Percentiles rank a stretch among this genome's conserved stretches.
These are phyloP conservation scores for Diutina mesorugosa DNA, from an alignment of 1,139 yeast species.

Conservation along the genomic window DNA sequence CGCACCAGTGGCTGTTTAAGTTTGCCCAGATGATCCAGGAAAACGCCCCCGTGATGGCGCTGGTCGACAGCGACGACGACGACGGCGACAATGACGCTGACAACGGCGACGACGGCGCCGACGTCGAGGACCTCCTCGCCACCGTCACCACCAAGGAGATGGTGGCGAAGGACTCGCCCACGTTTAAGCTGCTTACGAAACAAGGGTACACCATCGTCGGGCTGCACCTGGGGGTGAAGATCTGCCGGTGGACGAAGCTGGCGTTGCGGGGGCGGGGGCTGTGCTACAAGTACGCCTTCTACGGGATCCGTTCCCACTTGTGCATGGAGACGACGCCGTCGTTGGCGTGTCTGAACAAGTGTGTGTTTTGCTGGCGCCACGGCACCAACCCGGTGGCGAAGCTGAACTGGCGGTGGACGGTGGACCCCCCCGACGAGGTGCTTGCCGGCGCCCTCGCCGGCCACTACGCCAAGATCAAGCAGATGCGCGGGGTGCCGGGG, in stretches of 20 bases:
- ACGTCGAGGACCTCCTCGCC: constrained; percentile 25
- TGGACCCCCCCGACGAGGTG: constrained; percentile 77
- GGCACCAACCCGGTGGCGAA: constrained; percentile 97
- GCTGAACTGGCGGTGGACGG: constrained; percentile 88
- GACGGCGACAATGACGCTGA: constrained; percentile 14
- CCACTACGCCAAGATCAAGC: constrained; percentile 84
- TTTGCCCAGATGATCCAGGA: constrained; percentile 39
- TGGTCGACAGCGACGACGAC: constrained; percentile 36
- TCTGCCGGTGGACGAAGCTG: constrained; percentile 93
- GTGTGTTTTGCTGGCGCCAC: constrained; percentile 97
- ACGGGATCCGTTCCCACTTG: constrained; percentile 79
- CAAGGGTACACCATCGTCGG: constrained; percentile 93
- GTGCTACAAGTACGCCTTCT: constrained; percentile 85
- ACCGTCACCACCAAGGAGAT: constrained; percentile 51
- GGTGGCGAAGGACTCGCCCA: constrained; percentile 88
- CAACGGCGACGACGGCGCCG: constrained; percentile 18
- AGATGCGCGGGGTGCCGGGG: constrained; percentile 93
- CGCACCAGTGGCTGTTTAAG: constrained; percentile 55
- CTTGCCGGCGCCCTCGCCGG: constrained; percentile 79
- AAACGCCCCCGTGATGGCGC: neutral
- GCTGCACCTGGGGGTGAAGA: constrained; percentile 88
- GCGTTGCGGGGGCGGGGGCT: constrained; percentile 92
- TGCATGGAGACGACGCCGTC: constrained; percentile 97
- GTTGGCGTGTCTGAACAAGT: constrained; percentile 83
- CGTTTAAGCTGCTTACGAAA: constrained; percentile 75